Base-by-base conservation (phyloP, 1,139 yeast genomes). In the Debaryomycetaceae sp. region DNA sequence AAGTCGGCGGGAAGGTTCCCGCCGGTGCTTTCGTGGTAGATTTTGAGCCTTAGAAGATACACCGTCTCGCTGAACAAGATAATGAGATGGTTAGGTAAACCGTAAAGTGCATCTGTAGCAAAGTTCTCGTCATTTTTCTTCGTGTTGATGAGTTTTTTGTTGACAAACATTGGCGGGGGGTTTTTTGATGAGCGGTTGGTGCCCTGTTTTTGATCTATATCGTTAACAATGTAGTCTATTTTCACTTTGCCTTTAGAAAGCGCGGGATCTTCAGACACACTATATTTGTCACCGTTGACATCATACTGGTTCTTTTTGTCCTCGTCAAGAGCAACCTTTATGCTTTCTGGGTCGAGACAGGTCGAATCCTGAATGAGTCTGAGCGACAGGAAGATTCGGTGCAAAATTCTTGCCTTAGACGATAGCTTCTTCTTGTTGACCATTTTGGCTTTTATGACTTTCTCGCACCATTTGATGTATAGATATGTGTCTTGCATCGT, bases 401-500 rank as follows among this genome's bases (percentile, higher is more conserved):
- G 96, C 40, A 88, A 67, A 30, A 84, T 76, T 43, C 81, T 70
- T 2, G 95, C 95, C 59, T 87, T 87, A 17, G 87, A 73, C 0
- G 92, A 82, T 26, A 87, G 61, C 45, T 76, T 77, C 53, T 82
- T 83, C 54, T 88, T 79, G 40, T 70, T 73, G 36, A 67, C 67
- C 82, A 83, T 82, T 51, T 91, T 79, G 49, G 81, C 78, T 33
- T 77, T 74, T 26, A 88, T 83, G 37, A 87, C 83, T 43, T 76
- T 76, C 44, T 87, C 92, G 65, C 95, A 86, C 55, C 89, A 81
- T 39, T 80, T 76, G 41, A 88, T 69, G 59, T 87, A 87, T 43
- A 81, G 75, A 45, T 81, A 80, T 51, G 95, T 87, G 50, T 87
- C 95, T 44, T 84, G 83, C 94, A 86, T 87, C 1, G 94, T 83